Base-by-base conservation (phyloP, 768 basidiomycete genomes). In the Lenzites betulinus region DNA sequence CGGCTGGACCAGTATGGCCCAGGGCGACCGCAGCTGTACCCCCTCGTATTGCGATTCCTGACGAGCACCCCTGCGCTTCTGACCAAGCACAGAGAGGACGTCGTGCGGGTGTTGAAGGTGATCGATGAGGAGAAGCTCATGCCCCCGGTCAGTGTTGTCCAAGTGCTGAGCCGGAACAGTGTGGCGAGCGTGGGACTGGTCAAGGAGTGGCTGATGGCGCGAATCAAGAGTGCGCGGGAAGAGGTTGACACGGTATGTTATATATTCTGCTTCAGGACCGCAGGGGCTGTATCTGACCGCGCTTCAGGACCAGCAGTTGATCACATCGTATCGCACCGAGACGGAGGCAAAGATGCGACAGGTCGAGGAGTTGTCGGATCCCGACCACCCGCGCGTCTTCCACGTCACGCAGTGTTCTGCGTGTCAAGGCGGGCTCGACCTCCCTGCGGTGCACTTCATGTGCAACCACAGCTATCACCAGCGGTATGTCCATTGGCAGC, bases 401-500 rank as follows among this genome's bases (percentile, higher is more conserved):
- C 95, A 98, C 70, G 92, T 96, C 61, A 95, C 95, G 8, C 81
- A 94, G 42, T 98, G 97, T 73, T 89, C 95, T 22, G 83, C 88
- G 4, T 98, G 97, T 72, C 83, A 87, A 16, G 92, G 89, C 1
- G 92, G 91, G 66, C 84, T 98, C 60, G 95, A 98, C 71, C 83
- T 98, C 11, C 96, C 97, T 0, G 90, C 86, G 64, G 81, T 98
- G 7, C 95, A 98, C 73, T 98, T 98, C 70, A 97, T 98, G 96
- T 99, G 96, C 74, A 88, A 89, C 68, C 97, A 98, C 71, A 94
- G 92, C 62, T 98, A 93, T 77, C 97, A 99, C 71, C 93, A 96
- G 71, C 81, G 95, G 93, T 92, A 54, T 44, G 75, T 70, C 28
- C 2, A 33, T 26, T 6, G 11, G 13, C 36, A 20, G 20, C 41